Percentiles rank a stretch among this genome's conserved stretches.
Conservation (phyloP, 495 filamentous ascomycete genomes). For the Saxophila tyrrhenica region DNA sequence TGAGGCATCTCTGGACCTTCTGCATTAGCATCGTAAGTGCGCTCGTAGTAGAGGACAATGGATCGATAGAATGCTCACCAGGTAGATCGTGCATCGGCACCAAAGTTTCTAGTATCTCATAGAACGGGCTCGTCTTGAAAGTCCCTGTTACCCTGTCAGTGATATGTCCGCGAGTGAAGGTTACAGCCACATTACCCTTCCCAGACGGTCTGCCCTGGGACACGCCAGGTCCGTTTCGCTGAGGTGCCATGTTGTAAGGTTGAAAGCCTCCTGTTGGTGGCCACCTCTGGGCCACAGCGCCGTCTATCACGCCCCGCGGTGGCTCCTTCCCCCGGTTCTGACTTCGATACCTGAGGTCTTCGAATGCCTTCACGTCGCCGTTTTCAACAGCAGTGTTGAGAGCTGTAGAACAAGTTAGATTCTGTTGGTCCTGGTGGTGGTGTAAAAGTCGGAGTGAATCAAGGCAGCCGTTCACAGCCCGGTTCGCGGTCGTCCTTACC, state of each 20-base stretch:
- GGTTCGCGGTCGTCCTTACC: slow-evolving; percentile 40
- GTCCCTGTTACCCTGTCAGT: no score
- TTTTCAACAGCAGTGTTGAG: slow-evolving; percentile 23
- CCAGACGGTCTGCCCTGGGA: neutral
- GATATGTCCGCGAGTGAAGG: no score
- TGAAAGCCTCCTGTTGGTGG: neutral
- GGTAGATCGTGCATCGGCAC: slow-evolving; percentile 21
- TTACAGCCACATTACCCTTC: no score
- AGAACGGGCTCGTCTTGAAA: slow-evolving; percentile 30
- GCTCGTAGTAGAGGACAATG: neutral
- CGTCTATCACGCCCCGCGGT: neutral
- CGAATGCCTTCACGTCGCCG: slow-evolving; percentile 24
- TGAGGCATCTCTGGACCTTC: slow-evolving; percentile 21
- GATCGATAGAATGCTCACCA: slow-evolving; percentile 18
- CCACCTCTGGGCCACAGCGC: neutral
- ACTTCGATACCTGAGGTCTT: slow-evolving; percentile 10
- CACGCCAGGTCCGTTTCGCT: neutral
- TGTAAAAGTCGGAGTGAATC: no score
- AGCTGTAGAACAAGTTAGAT: slow-evolving; percentile 5
- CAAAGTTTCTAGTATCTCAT: slow-evolving; percentile 25
- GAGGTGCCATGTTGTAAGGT: slow-evolving; percentile 2
- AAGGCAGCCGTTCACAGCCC: neutral
- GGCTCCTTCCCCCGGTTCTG: slow-evolving; percentile 4
- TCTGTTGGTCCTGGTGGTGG: no score
- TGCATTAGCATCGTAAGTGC: slow-evolving; percentile 16